Base-by-base conservation (phyloP, 805 yeast genomes). In the Suhomyces canberraensis region DNA sequence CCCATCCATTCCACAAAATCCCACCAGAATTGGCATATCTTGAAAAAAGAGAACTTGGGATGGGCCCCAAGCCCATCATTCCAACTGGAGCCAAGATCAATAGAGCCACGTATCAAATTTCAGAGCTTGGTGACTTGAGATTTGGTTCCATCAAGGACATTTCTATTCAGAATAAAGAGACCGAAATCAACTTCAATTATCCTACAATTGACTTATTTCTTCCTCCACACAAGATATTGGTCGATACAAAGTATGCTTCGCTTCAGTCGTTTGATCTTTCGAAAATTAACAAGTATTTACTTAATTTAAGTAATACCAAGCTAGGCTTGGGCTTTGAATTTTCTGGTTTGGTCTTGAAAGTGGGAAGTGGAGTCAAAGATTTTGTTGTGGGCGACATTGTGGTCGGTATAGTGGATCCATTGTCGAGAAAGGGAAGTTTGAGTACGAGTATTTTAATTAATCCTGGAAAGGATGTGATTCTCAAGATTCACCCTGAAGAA, bases 271-370 rank as follows among this genome's bases (percentile, higher is more conserved):
- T 75, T 33, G 95, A 84, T 51, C 50, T 80, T 46, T 71, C 79
- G 40, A 75, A 82, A 35, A 66, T 76, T 50, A 75, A 78, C 50
- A 71, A 77, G 26, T 79, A 78, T 48, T 52, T 68, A 13, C 56
- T 69, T 17, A 75, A 78, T 42, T 57, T 76, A 35, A 71, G 76
- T 25, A 74, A 77, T 27, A 75, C 72, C 39, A 72, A 78, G 45
- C 52, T 68, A 7, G 89, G 90, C 6, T 55, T 81, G 19, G 93
- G 93, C 1, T 74, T 83, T 47, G 90, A 82, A 45, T 84, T 75
- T 54, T 63, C 78, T 16, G 95, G 95, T 16, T 60, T 61, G 4
- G 62, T 84, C 19, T 65, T 67, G 3, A 70, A 71, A 19, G 76
- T 79, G 15, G 91, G 91, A 7, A 51, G 56, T 9, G 61, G 63